Percentiles rank a stretch among this genome's conserved stretches.
phyloP scores from a whole-genome alignment of 305 asterid species.

The Plantago coronopus region DNA sequence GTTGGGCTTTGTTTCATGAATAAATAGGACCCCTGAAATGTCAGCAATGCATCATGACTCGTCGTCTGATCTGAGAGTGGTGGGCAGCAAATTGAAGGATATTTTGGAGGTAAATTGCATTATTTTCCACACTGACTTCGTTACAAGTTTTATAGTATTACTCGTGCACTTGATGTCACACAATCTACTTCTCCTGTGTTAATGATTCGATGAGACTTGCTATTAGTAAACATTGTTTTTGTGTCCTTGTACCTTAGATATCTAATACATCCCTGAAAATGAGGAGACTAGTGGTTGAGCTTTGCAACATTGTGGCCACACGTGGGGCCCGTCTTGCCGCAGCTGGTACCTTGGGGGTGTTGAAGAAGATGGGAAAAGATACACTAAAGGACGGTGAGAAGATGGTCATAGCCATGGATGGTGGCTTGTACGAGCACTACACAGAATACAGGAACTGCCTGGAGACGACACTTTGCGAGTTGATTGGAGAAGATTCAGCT shows the following conservation, averaged over 20 bases:
- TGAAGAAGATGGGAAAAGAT: slow-evolving; percentile 77
- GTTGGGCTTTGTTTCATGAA: not conserved
- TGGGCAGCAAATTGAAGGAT: slow-evolving; percentile 55
- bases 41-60: slow-evolving; percentile 80
- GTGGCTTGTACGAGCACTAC: slow-evolving; percentile 76
- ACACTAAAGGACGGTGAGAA: slow-evolving; percentile 32
- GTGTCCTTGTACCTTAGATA: slow-evolving; percentile 34
- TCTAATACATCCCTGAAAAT: slow-evolving; percentile 51
- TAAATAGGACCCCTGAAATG: slow-evolving; percentile 77
- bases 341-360: slow-evolving; percentile 62
- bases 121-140: not conserved
- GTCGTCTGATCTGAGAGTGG: slow-evolving; percentile 64
- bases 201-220: no score
- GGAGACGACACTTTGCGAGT: slow-evolving; percentile 51
- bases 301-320: slow-evolving; percentile 56
- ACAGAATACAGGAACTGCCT: slow-evolving; percentile 55
- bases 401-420: slow-evolving; percentile 77
- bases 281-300: slow-evolving; percentile 52
- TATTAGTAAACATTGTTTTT: not conserved
- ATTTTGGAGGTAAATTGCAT: slow-evolving; percentile 46
- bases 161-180: no score
- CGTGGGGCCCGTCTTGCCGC: slow-evolving; percentile 89
- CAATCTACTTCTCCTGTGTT: no score
- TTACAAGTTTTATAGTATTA: not conserved
- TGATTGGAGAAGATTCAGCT: slow-evolving; percentile 49